Conservation (phyloP, 176 grass and related monocot genomes). For the Aegilops umbellulata region DNA sequence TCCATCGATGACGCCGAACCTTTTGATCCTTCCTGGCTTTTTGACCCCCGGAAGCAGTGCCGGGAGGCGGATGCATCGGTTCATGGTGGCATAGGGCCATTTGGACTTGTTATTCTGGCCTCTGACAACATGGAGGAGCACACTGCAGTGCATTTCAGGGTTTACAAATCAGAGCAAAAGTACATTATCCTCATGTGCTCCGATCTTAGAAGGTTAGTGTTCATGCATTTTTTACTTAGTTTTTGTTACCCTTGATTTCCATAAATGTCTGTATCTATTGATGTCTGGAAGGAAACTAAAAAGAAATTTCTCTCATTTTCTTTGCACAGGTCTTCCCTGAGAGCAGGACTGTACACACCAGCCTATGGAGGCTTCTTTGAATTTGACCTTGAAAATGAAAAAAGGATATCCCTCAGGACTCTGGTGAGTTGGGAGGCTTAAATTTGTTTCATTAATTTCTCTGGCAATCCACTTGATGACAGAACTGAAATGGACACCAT, state of each 20-base stretch:
- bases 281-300: neutral
- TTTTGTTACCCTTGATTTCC: neutral
- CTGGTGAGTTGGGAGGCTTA: neutral
- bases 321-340: neutral
- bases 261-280: neutral
- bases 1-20: slow-evolving; percentile 32
- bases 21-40: slow-evolving; percentile 67
- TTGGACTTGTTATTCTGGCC: slow-evolving; percentile 68
- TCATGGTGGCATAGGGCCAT: slow-evolving; percentile 56
- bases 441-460: neutral
- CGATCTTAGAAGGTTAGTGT: slow-evolving; percentile 60
- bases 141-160: slow-evolving; percentile 63
- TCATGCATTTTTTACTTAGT: neutral
- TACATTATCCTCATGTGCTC: slow-evolving; percentile 70
- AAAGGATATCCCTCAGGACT: neutral
- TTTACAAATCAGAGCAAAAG: slow-evolving; percentile 53
- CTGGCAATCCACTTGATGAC: neutral
- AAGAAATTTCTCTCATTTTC: neutral
- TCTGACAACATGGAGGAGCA: slow-evolving; percentile 65
- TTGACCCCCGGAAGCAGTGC: slow-evolving; percentile 56
- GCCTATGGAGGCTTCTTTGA: neutral
- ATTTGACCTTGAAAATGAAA: slow-evolving; percentile 6
- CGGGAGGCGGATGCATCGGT: slow-evolving; percentile 39
- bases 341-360: neutral
- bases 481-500: neutral